Evolutionary conservation across 2,329 filamentous ascomycete species (phyloP).

Genomic region (Colletotrichum musicola): DNA sequence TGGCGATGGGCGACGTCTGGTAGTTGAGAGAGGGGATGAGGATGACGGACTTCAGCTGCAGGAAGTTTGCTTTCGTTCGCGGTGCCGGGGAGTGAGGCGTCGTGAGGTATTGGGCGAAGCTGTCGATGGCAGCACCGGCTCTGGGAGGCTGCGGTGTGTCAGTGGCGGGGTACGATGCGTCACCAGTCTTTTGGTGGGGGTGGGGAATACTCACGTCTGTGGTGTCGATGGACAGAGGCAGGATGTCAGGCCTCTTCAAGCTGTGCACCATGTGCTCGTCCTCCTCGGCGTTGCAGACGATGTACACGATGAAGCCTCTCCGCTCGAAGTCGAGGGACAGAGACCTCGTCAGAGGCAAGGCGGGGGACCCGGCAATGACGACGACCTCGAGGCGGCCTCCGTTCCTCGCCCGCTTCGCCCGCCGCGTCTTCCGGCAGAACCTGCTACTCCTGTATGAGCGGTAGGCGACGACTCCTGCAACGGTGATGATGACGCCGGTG

Average conservation of each 20-base stretch:
- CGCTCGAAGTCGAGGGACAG: constrained; percentile 89
- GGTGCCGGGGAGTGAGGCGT: constrained; percentile 82
- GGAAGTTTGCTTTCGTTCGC: constrained; percentile 79
- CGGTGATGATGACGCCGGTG: constrained; percentile 77
- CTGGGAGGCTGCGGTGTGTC: constrained; percentile 68
- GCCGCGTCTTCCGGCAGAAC: constrained; percentile 74
- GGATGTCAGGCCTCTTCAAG: constrained; percentile 84
- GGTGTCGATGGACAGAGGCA: constrained; percentile 85
- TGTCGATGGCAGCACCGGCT: constrained; percentile 76
- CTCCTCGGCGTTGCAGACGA: constrained; percentile 87
- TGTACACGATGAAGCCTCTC: constrained; percentile 91
- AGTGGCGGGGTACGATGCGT: constrained; percentile 10
- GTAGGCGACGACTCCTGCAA: constrained; percentile 75
- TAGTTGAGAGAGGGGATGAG: constrained; percentile 86
- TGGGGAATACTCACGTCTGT: constrained; percentile 73
- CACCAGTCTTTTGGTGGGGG: constrained; percentile 1
- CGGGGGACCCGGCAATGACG: constrained; percentile 89
- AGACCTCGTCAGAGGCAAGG: constrained; percentile 85
- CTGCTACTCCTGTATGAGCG: constrained; percentile 63
- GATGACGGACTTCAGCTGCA: constrained; percentile 83
- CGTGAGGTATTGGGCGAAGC: constrained; percentile 78
- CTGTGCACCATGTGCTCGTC: constrained; percentile 85
- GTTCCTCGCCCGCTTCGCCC: constrained; percentile 83
- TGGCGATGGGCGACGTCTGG: constrained; percentile 85
- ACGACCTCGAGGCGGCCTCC: constrained; percentile 89